Conservation (phyloP, 129 eudicot species). For the Chrysanthemum lavandulifolium region DNA sequence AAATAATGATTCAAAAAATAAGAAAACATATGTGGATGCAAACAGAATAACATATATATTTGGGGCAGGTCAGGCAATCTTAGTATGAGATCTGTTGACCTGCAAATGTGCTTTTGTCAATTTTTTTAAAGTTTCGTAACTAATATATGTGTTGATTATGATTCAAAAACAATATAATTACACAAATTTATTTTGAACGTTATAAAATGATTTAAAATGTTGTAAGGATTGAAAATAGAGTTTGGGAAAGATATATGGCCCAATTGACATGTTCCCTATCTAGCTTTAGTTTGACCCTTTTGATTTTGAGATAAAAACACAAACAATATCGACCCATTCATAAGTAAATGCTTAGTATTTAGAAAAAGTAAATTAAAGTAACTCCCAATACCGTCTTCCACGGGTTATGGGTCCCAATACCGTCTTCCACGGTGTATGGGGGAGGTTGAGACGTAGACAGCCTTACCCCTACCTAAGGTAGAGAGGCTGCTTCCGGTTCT, state of each 20-base stretch:
- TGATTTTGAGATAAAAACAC: neutral
- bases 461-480: too few relatives aligned
- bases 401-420: too few relatives aligned
- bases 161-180: neutral
- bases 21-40: constrained; percentile 11
- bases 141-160: neutral
- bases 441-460: too few relatives aligned
- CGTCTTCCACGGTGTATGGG: too few relatives aligned
- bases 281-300: neutral
- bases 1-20: constrained; percentile 4
- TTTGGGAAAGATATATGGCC: neutral
- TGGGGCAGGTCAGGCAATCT: constrained; percentile 8
- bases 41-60: neutral
- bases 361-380: too few relatives aligned
- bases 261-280: neutral
- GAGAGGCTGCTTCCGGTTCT: too few relatives aligned
- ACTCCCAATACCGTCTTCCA: too few relatives aligned
- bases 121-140: neutral
- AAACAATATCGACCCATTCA: constrained; percentile 7
- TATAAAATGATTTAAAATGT: neutral
- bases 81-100: neutral
- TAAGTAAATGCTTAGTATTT: neutral
- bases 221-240: neutral
- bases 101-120: neutral
- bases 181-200: neutral